Conservation (phyloP, 176 grass and related monocot genomes). For the Eleusine coracana region DNA sequence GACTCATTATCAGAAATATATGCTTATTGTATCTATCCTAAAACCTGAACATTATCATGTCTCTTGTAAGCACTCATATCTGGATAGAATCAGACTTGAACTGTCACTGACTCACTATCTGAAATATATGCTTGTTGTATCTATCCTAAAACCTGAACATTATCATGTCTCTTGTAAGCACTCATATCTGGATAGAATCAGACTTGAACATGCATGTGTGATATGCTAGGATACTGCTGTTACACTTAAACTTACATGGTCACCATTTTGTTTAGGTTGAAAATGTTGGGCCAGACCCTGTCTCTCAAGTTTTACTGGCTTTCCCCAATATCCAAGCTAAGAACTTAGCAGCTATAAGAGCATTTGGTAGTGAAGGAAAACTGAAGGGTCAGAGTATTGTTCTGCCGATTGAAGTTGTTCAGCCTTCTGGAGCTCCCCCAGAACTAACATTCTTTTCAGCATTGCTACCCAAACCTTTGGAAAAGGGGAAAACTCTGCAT, state of each 20-base stretch:
- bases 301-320: conserved; percentile 81
- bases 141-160: not conserved
- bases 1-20: not conserved
- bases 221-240: conserved; percentile 18
- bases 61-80: not conserved
- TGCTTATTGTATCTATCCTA: not conserved
- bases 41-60: no score
- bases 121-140: no score
- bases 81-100: conserved; percentile 15
- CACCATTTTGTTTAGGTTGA: conserved; percentile 58
- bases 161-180: not conserved
- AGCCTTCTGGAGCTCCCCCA: conserved; percentile 68
- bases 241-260: not conserved
- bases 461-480: conserved; percentile 70
- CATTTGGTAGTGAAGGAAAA: conserved; percentile 76
- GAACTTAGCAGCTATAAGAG: conserved; percentile 81
- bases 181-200: not conserved
- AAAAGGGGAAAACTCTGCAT: conserved; percentile 65
- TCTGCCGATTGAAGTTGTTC: conserved; percentile 64
- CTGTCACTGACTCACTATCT: not conserved
- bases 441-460: conserved; percentile 82
- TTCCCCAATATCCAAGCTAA: conserved; percentile 82
- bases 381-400: conserved; percentile 56
- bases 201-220: conserved; percentile 16
- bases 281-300: conserved; percentile 65